Evolutionary conservation across 2,329 filamentous ascomycete species (phyloP).

Genomic region (Fusarium sp.): DNA sequence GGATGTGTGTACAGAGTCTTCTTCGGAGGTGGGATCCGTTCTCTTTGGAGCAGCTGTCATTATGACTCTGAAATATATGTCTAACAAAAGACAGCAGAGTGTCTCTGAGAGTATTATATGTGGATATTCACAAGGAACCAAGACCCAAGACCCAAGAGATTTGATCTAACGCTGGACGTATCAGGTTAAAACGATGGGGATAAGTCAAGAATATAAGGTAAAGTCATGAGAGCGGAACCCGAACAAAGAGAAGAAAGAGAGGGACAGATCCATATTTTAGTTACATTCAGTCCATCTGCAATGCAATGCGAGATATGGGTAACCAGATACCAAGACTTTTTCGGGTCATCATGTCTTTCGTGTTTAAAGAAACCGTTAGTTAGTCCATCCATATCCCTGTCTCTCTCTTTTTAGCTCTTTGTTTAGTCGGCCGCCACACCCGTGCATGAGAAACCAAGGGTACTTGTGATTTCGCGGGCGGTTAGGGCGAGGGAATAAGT

Average conservation of each 20-base stretch:
- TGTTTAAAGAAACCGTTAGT: constrained; percentile 7
- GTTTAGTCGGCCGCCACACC: constrained; percentile 20
- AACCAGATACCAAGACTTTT: constrained; percentile 13
- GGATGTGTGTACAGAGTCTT: constrained; percentile 19
- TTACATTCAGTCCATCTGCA: not conserved
- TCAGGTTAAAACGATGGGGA: not conserved
- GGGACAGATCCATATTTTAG: not conserved
- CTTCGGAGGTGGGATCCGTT: constrained; percentile 11
- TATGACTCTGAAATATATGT: not conserved
- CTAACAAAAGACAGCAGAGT: not conserved
- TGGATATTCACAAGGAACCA: not conserved
- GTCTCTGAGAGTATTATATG: constrained; percentile 13
- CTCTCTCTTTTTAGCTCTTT: not conserved
- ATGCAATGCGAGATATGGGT: not conserved
- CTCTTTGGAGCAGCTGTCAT: constrained; percentile 25
- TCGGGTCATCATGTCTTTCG: not conserved
- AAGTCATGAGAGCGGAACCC: not conserved
- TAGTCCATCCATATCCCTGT: not conserved
- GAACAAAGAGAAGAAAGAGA: constrained; percentile 1
- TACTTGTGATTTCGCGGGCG: not conserved
- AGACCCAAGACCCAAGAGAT: not conserved
- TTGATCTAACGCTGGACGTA: not conserved
- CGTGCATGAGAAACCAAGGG: not conserved
- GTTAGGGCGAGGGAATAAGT: not conserved
- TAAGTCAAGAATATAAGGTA: not conserved